Conservation (phyloP, 805 yeast genomes). For the Wickerhamiella australiensis region DNA sequence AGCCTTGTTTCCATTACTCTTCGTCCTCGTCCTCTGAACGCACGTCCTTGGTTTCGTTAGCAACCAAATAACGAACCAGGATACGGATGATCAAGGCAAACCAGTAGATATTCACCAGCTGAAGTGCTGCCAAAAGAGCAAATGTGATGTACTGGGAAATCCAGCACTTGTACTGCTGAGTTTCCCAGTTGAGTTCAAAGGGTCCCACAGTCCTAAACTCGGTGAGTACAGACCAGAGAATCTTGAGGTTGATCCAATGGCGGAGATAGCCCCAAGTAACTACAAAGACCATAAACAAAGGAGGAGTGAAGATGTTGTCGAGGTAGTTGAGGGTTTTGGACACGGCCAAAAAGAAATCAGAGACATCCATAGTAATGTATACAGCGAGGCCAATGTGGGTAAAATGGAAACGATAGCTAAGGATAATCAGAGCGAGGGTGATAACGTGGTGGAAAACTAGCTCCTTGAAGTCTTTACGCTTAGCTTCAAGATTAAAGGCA, state of each 20-base stretch:
- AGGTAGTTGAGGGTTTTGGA: constrained; percentile 84
- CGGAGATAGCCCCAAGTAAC: constrained; percentile 76
- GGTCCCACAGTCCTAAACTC: constrained; percentile 81
- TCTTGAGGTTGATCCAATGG: constrained; percentile 69
- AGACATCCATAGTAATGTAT: constrained; percentile 90
- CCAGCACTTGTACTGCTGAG: constrained; percentile 94
- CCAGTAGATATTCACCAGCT: constrained; percentile 83
- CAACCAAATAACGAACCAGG: constrained; percentile 48
- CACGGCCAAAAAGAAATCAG: constrained; percentile 74
- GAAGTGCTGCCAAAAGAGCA: constrained; percentile 61
- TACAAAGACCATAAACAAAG: constrained; percentile 58
- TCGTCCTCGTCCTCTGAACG: constrained; percentile 71
- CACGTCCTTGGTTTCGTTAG: constrained; percentile 45
- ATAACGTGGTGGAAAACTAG: constrained; percentile 86
- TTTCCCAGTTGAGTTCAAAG: constrained; percentile 65
- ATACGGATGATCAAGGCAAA: constrained; percentile 69
- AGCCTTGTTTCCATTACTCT: background rate
- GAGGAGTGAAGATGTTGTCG: constrained; percentile 50
- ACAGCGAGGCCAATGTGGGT: constrained; percentile 90
- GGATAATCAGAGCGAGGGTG: constrained; percentile 75
- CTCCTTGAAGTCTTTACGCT: constrained; percentile 87
- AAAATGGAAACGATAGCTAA: constrained; percentile 86
- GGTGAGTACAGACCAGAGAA: constrained; percentile 48
- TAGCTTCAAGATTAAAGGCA: constrained; percentile 77
- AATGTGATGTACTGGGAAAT: constrained; percentile 88